Base-by-base conservation (phyloP, 768 basidiomycete genomes). In the Hypholoma fasciculare region DNA sequence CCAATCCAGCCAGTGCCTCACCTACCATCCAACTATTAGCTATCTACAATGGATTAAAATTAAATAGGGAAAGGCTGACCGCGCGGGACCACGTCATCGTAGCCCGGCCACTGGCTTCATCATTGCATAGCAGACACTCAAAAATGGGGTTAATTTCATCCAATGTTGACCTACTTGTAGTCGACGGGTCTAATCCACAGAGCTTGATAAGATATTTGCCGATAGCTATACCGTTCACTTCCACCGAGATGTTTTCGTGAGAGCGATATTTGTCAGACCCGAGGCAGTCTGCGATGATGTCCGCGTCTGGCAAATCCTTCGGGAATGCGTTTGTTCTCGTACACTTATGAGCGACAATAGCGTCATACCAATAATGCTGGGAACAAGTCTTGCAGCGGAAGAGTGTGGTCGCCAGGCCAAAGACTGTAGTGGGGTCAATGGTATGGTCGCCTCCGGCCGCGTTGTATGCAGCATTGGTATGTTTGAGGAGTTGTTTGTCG, bases 21-120 rank as follows among this genome's bases (percentile, higher is more conserved):
- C 17, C 40, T 42, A 42, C 13, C 7, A 14, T 14, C 3, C 6
- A 14, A 42, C 17, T 42, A 14, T 14, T 14, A 42, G 13, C 6
- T 16, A 14, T 42, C 13, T 42, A 42, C 7, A 11, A n/a, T 39
- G 12, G n/a, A 37, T 39, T 23, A 1, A 38, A 52, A 23, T 38
- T 38, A 44, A 14, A 42, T 27, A 54, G 13, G 8, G 19, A 17
- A 49, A n/a, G 51, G 42, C 56, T 9, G 16, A 57, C 56, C 20
- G 49, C 42, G 16, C 19, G 19, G 7, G 43, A 23, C 56, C 56
- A 57, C 5, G 49, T 57, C 56, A 57, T 57, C 19, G 56, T 57
- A 16, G 56, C 40, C 6, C 56, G 49, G n/a, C 56, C 56, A 2
- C 34, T n/a, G 16, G 19, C 20, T 36, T 8, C 5, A 14, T 36